Percentiles rank a stretch among this genome's conserved stretches.
Evolutionary conservation across 306 rosid species (phyloP).

Genomic region (Begonia loranthoides): DNA sequence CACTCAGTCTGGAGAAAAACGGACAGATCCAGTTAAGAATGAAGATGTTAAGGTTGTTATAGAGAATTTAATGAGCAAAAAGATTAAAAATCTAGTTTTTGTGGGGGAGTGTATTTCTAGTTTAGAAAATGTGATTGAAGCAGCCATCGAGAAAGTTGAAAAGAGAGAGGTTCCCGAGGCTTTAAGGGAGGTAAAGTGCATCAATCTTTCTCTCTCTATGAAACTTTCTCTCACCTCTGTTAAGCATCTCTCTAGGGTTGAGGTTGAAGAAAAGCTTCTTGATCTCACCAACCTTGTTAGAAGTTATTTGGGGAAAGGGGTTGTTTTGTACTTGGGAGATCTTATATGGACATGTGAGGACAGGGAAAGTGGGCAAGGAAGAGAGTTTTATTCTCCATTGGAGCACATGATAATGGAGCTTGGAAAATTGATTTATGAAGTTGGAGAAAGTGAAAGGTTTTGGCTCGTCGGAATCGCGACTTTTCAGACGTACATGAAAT

Average conservation of each 20-base stretch:
- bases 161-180: background rate
- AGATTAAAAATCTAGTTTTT: background rate
- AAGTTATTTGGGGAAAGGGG: background rate
- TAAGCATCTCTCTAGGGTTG: conserved; percentile 1
- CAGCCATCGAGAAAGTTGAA: background rate
- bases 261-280: background rate
- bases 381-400: background rate
- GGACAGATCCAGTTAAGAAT: background rate
- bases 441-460: conserved; percentile 2
- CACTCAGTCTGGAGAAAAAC: background rate
- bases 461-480: conserved; percentile 7
- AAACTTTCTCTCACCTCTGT: background rate
- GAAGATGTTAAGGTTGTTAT: background rate
- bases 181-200: background rate
- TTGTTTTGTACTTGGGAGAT: conserved; percentile 9
- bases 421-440: background rate
- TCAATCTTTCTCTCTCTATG: background rate
- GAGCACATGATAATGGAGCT: background rate
- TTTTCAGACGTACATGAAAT: conserved; percentile 10
- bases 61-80: background rate
- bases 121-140: background rate
- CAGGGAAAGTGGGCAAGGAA: background rate
- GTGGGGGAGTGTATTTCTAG: background rate
- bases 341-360: conserved; percentile 7
- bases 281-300: background rate